Evolutionary conservation across 441 rosid species (phyloP).

Genomic region (Corymbia citriodora): DNA sequence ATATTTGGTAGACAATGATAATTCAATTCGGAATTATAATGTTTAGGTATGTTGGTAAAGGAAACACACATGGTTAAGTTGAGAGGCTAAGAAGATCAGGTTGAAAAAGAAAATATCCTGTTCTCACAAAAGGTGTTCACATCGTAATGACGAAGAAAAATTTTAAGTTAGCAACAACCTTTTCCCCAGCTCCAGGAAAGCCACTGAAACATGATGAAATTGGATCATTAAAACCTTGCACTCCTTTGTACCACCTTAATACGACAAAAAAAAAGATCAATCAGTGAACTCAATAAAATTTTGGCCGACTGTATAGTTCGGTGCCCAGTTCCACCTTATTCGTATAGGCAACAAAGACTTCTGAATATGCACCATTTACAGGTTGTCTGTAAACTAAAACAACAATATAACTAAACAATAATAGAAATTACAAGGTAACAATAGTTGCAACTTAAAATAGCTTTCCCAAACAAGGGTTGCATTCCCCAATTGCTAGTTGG

Average conservation of each 20-base stretch:
- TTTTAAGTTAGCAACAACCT: conserved; percentile 35
- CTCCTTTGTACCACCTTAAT: conserved; percentile 84
- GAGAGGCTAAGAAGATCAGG: background rate
- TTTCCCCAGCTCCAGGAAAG: conserved; percentile 77
- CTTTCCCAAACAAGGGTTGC: background rate
- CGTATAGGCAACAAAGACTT: background rate
- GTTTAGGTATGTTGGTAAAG: background rate
- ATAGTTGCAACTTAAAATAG: background rate
- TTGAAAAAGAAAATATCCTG: background rate
- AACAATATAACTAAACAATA: background rate
- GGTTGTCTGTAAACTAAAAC: background rate
- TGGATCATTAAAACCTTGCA: conserved; percentile 91
- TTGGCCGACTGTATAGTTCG: background rate
- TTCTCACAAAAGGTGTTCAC: background rate
- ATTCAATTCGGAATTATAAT: background rate
- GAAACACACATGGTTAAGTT: background rate
- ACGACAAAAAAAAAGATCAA: background rate
- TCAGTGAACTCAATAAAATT: background rate
- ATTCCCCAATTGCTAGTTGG: too few species aligned
- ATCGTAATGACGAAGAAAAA: background rate
- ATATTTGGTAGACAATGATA: background rate
- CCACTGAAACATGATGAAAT: conserved; percentile 78
- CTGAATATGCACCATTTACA: background rate
- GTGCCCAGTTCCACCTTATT: background rate
- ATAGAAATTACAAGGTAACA: background rate